Conservation (phyloP, 169 alveolate species). For the Cryptosporidium xiaoi region DNA sequence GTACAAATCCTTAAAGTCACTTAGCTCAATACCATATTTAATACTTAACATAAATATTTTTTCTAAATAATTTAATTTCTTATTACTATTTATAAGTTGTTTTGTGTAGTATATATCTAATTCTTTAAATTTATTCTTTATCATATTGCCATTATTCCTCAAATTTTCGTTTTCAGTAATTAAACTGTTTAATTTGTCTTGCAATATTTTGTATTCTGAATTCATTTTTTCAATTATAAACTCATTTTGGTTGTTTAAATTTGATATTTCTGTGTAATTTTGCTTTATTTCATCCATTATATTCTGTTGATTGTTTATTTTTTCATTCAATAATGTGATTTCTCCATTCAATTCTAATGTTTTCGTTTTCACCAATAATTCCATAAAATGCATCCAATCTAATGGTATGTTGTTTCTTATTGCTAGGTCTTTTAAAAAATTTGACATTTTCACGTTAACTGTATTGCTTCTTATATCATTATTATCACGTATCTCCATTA, state of each 20-base stretch:
- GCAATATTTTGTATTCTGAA: background rate
- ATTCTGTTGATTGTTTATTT: background rate
- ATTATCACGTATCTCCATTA: conserved; percentile 56
- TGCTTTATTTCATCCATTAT: conserved; percentile 6
- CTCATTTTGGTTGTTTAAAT: conserved; percentile 8
- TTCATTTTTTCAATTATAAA: background rate
- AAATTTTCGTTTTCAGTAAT: background rate
- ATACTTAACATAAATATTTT: conserved; percentile 29
- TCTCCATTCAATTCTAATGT: conserved; percentile 42
- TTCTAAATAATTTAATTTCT: conserved; percentile 38
- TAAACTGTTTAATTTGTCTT: background rate
- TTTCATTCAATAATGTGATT: conserved; percentile 1
- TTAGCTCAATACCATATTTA: conserved; percentile 13
- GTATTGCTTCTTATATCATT: background rate
- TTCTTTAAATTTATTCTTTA: conserved; percentile 41
- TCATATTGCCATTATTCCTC: background rate
- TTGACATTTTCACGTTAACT: background rate
- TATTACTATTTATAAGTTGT: conserved; percentile 17
- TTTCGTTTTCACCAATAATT: conserved; percentile 5
- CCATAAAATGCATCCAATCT: conserved; percentile 60
- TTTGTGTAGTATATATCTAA: conserved; percentile 38
- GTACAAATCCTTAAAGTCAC: background rate
- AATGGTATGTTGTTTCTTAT: conserved; percentile 22
- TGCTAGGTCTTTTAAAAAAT: conserved; percentile 36
- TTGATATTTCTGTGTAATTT: conserved; percentile 7